A percentile compares a stretch with the other conserved stretches of the same genome.
These are phyloP conservation scores for Mortierella sp. DNA, from an alignment of 371 early-diverging fungal genomes.

Conservation along the genomic window DNA sequence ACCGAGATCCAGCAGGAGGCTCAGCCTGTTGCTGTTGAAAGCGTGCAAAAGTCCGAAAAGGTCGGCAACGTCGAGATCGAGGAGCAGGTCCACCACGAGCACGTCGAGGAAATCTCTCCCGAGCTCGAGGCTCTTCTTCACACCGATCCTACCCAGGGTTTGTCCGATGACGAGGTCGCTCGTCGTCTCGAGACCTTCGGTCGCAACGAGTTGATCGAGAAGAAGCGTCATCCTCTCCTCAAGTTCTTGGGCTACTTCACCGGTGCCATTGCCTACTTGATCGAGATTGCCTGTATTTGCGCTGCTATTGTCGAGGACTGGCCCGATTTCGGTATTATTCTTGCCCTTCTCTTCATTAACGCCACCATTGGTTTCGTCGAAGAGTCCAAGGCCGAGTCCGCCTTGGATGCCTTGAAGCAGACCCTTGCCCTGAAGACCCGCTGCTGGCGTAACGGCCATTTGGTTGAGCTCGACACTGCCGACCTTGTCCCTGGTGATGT, in stretches of 20 bases:
- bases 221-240: slow-evolving; percentile 81
- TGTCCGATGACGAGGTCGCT: slow-evolving; percentile 65
- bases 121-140: slow-evolving; percentile 79
- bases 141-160: slow-evolving; percentile 74
- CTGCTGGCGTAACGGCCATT: slow-evolving; percentile 80
- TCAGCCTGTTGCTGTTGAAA: slow-evolving; percentile 2
- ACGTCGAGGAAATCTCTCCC: slow-evolving; percentile 74
- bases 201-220: slow-evolving; percentile 81
- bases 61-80: slow-evolving; percentile 54
- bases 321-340: slow-evolving; percentile 90
- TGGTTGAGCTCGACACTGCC: slow-evolving; percentile 81
- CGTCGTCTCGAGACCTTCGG: slow-evolving; percentile 76
- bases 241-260: slow-evolving; percentile 91
- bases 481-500: slow-evolving; percentile 92
- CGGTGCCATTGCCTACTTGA: slow-evolving; percentile 91
- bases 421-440: slow-evolving; percentile 77
- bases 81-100: slow-evolving; percentile 73
- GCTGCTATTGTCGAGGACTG: slow-evolving; percentile 65
- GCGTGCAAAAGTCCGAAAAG: slow-evolving; percentile 14
- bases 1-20: slow-evolving; percentile 22
- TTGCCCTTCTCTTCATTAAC: slow-evolving; percentile 85
- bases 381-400: slow-evolving; percentile 91
- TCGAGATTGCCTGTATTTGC: slow-evolving; percentile 83
- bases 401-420: slow-evolving; percentile 89
- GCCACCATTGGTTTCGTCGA: slow-evolving; percentile 91